Conservation (phyloP, 495 filamentous ascomycete genomes). For the Podospora pseudoanserina region DNA sequence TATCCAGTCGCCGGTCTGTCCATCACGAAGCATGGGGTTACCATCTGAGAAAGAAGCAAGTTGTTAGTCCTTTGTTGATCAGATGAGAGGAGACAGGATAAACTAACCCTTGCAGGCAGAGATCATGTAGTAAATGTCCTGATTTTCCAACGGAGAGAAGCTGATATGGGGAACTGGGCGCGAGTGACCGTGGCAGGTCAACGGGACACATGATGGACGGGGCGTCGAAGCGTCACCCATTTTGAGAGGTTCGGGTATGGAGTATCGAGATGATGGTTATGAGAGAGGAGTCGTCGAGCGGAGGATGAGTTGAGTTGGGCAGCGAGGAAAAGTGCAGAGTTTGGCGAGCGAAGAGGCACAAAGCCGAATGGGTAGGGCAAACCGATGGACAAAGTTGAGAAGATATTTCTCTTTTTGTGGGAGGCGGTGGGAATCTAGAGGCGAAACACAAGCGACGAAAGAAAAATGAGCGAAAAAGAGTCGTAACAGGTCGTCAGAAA, state of each 20-base stretch:
- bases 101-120: constrained; percentile 92
- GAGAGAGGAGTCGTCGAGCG: not conserved
- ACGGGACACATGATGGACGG: constrained; percentile 64
- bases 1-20: constrained; percentile 97
- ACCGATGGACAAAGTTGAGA: constrained; percentile 3
- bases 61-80: constrained; percentile 5
- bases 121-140: constrained; percentile 88
- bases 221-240: constrained; percentile 47
- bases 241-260: constrained; percentile 5
- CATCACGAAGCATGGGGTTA: constrained; percentile 97
- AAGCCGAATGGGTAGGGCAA: not conserved
- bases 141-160: constrained; percentile 80
- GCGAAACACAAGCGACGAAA: constrained; percentile 10
- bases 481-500: constrained; percentile 31
- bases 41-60: constrained; percentile 56
- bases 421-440: constrained; percentile 4
- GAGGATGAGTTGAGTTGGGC: not conserved
- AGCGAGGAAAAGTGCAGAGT: not conserved
- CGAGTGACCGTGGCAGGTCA: constrained; percentile 97
- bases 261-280: not conserved
- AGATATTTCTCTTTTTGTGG: constrained; percentile 3
- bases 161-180: constrained; percentile 91
- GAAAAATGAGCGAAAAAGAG: constrained; percentile 20
- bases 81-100: not conserved
- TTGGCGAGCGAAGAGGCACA: not conserved